These are phyloP conservation scores for Malassezia dermatis DNA, from an alignment of 1,284 basidiomycete species.

Conservation along the genomic window DNA sequence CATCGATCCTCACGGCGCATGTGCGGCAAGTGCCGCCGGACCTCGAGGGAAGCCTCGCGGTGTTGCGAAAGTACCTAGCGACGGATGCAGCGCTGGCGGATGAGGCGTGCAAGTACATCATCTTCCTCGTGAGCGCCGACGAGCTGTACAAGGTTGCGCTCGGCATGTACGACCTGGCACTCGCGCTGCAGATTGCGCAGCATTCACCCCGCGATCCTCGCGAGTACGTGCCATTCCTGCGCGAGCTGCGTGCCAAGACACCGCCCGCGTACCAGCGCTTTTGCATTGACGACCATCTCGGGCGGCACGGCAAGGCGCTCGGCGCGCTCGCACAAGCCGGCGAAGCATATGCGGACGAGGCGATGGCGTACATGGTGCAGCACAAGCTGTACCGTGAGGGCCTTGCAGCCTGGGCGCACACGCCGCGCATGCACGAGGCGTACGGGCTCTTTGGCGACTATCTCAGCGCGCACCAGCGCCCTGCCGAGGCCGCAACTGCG, in stretches of 20 bases:
- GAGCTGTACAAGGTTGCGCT: conserved; percentile 84
- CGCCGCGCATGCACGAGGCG: conserved; percentile 16
- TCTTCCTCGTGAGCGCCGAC: conserved; percentile 91
- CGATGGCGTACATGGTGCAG: conserved; percentile 65
- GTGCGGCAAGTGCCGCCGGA: conserved; percentile 85
- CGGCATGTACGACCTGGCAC: conserved; percentile 95
- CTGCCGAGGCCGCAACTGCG: conserved; percentile 61
- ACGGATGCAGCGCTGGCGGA: conserved; percentile 64
- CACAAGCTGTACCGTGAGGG: conserved; percentile 58
- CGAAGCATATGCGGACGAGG: conserved; percentile 65
- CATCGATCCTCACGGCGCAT: conserved; percentile 81
- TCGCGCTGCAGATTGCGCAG: conserved; percentile 91
- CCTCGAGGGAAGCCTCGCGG: conserved; percentile 69
- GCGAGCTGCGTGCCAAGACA: conserved; percentile 71
- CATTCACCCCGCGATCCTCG: conserved; percentile 94
- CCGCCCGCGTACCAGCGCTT: conserved; percentile 69
- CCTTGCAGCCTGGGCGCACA: conserved; percentile 20
- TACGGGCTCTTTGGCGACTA: conserved; percentile 70
- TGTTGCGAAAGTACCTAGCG: conserved; percentile 73
- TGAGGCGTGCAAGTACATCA: conserved; percentile 94
- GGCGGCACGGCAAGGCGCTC: conserved; percentile 65
- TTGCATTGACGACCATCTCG: conserved; percentile 84
- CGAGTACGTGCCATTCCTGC: conserved; percentile 92
- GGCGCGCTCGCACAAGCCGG: conserved; percentile 66
- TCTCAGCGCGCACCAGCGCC: conserved; percentile 73